Conservation (phyloP, 495 filamentous ascomycete genomes). For the Rusavskia elegans region DNA sequence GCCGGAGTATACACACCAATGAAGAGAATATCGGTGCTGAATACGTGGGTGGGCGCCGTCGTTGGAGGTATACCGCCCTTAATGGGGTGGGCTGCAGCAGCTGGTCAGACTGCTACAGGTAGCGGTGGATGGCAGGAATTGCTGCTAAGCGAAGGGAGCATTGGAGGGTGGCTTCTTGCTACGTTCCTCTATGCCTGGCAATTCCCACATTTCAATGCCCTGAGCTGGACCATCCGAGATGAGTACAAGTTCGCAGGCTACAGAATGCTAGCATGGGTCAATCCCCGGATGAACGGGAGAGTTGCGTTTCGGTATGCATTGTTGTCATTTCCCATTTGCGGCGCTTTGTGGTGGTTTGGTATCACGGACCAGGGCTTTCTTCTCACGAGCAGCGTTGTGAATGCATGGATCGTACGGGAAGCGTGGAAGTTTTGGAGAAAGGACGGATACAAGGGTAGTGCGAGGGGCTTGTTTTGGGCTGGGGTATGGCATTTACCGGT, state of each 20-base stretch:
- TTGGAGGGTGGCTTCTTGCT: constrained; percentile 83
- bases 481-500: constrained; percentile 94
- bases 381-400: constrained; percentile 62
- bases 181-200: constrained; percentile 87
- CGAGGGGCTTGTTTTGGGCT: constrained; percentile 85
- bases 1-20: constrained; percentile 85
- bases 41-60: constrained; percentile 90
- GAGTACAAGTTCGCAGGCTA: constrained; percentile 84
- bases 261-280: constrained; percentile 80
- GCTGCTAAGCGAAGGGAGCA: constrained; percentile 48
- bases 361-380: constrained; percentile 85
- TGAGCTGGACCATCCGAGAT: constrained; percentile 72
- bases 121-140: constrained; percentile 63
- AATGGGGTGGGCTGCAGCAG: constrained; percentile 96
- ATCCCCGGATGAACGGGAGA: constrained; percentile 65
- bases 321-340: constrained; percentile 73
- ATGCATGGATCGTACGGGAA: constrained; percentile 72
- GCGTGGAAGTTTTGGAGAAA: constrained; percentile 69
- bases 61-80: constrained; percentile 88
- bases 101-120: constrained; percentile 68
- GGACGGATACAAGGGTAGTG: constrained; percentile 64
- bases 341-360: constrained; percentile 61
- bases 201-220: constrained; percentile 92
- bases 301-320: constrained; percentile 83
- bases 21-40: constrained; percentile 72